Base-by-base conservation (phyloP, 345 rosid species). In the Ailanthus altissimus region DNA sequence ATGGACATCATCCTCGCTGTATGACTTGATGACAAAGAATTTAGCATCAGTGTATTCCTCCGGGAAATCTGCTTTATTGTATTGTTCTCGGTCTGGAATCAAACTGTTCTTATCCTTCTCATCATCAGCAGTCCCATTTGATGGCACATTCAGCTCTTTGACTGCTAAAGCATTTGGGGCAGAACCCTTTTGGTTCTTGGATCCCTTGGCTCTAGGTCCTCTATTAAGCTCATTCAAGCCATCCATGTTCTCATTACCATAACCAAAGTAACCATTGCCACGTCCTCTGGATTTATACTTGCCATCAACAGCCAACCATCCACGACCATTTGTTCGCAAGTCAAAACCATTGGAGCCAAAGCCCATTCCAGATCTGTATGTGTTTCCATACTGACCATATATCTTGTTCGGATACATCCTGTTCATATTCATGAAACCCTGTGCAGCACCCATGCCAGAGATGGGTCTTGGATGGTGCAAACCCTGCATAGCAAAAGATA, bases 1-100 rank as follows among this genome's bases (percentile, higher is more conserved):
- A 76, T 95, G 99, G 36, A 95, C 93, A 87, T 95, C 99, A 84
- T 93, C 99, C 79, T 95, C 99, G n/a, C 98, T 95, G 78, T 95
- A 95, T 0, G 99, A 95, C 87, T 95, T 95, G 57, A 95, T 93
- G 23, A 95, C 82, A 79, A 91, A 95, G 85, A 90, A 89, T 81
- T 91, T 93, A 16, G 99, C 98, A 77, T 90, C 87, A 0, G 61
- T 18, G 61, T 89, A 89, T 3, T 86, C 93, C 79, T 85, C 92
- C 4, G 90, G 88, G 65, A 95, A 93, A 79, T 95, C 94, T 63
- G 76, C 89, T 69, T 64, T 80, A 78, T 93, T 95, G 81, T 91
- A 93, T 73, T 82, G 92, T 43, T 88, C 94, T 12, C 83, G 77
- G 67, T 89, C 93, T 36, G 91, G 93, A 81, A 75, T 74, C 43